phyloP scores from a whole-genome alignment of 129 eudicot genomes.

The Artemisia annua region DNA sequence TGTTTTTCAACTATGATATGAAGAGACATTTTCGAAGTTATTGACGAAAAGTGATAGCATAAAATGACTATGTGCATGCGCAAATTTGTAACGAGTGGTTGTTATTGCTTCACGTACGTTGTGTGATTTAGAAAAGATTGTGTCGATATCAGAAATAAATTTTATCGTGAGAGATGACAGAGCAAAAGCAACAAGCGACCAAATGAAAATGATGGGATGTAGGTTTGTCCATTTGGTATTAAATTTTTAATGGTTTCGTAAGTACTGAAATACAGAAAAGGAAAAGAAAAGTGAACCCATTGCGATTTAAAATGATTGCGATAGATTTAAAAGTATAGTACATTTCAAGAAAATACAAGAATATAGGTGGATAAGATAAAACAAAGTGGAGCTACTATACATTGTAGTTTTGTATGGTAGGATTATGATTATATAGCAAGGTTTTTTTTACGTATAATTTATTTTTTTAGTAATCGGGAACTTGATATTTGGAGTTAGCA shows the following conservation, averaged over 20 bases:
- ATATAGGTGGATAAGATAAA: not conserved
- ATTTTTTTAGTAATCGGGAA: not conserved
- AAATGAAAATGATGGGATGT: not conserved
- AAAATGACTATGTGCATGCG: slow-evolving; percentile 1
- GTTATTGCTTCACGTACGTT: slow-evolving; percentile 1
- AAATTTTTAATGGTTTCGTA: not conserved
- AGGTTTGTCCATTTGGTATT: slow-evolving; percentile 5
- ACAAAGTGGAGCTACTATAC: not conserved
- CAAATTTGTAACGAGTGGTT: slow-evolving; percentile 10
- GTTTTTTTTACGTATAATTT: not conserved
- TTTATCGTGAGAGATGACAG: not conserved
- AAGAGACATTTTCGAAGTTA: not conserved
- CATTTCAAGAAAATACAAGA: not conserved
- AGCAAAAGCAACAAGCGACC: not conserved
- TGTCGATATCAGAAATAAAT: slow-evolving; percentile 3
- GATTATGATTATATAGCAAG: not conserved
- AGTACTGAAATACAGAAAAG: not conserved
- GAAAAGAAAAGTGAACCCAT: not conserved
- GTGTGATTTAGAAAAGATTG: not conserved
- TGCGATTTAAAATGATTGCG: not conserved
- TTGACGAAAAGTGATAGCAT: not conserved
- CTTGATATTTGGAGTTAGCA: not conserved
- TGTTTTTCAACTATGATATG: not conserved
- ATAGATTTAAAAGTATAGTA: not conserved
- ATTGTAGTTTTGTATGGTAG: not conserved